Base-by-base conservation (phyloP, 495 filamentous ascomycete species). In the Aspergillus coremiiformis region DNA sequence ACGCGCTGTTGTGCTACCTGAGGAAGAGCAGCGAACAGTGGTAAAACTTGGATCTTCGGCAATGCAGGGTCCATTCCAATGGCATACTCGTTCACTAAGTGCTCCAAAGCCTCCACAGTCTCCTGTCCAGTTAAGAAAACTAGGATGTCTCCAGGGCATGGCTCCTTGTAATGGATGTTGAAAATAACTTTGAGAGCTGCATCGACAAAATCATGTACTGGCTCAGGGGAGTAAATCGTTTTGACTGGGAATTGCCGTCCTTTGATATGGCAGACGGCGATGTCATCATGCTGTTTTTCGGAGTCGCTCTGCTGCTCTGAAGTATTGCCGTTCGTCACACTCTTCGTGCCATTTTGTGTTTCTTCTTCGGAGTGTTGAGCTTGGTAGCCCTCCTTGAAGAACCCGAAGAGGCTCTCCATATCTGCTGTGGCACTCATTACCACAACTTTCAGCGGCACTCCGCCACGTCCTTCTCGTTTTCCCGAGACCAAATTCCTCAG, bases 361-460 rank as follows among this genome's bases (percentile, higher is more conserved):
- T 19, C 21, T 3, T 39, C 50, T 21, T 61, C 44, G 45, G 47
- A 56, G 32, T 21, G 33, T 35, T 46, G 17, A 58, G 6, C 35
- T 51, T 66, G 27, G 52, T 61, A 69, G 11, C 66, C 74, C 11
- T 70, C 71, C 39, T 78, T 76, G 61, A 95, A 96, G 67, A 95
- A 97, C 0, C 72, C 69, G 37, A 79, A 74, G 22, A 96, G 78
- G 49, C 72, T 81, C 51, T 90, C 85, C 56, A 93, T 82, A 65
- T 96, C 89, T 15, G 89, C 86, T 14, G 94, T 99, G 44, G 94
- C 94, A 72, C 90, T 95, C 94, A 99, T 99, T 57, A 96, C 80
- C 14, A 94, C 79, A 9, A 96, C 84, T 63, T 96, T 97, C 51
- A 97, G 70, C 0, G 85, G 81, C 37, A 87, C 67, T 10, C 85